phyloP scores from a whole-genome alignment of 495 filamentous ascomycete genomes.

The Penicillium coprophilum region DNA sequence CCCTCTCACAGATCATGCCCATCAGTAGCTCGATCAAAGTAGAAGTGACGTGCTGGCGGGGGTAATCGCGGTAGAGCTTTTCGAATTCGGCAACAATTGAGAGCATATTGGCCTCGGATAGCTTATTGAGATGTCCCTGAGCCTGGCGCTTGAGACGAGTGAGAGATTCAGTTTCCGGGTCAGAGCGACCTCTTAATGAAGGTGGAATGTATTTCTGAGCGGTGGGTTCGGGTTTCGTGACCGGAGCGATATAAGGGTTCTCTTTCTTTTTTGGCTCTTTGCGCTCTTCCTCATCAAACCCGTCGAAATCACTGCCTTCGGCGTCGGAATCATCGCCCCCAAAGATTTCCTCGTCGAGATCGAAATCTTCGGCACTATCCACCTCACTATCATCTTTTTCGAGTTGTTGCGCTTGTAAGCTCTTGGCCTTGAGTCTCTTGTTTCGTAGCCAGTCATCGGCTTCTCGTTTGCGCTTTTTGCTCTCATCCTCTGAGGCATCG shows the following conservation, averaged over 20 bases:
- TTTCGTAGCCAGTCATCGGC: conserved; percentile 57
- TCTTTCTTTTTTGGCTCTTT: conserved; percentile 47
- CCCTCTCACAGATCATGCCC: conserved; percentile 70
- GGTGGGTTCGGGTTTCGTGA: conserved; percentile 25
- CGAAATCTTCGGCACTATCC: conserved; percentile 34
- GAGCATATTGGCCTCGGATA: conserved; percentile 85
- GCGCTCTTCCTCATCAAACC: conserved; percentile 39
- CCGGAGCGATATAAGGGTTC: conserved; percentile 64
- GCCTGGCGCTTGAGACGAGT: conserved; percentile 71
- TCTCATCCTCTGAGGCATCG: conserved; percentile 48
- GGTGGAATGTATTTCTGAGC: conserved; percentile 81
- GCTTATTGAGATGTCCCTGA: conserved; percentile 86
- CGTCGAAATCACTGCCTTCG: conserved; percentile 38
- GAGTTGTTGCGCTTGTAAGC: conserved; percentile 31
- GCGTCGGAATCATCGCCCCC: conserved; percentile 30
- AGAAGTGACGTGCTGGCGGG: conserved; percentile 80
- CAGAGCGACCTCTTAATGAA: conserved; percentile 64
- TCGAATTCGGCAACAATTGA: conserved; percentile 79
- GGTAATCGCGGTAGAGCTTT: conserved; percentile 74
- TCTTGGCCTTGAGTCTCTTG: conserved; percentile 67
- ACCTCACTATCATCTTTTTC: conserved; percentile 23
- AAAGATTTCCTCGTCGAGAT: conserved; percentile 29
- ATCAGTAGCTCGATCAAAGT: conserved; percentile 73
- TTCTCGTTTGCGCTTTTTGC: conserved; percentile 55
- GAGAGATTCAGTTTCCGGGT: conserved; percentile 65